These are phyloP conservation scores for Rubroshorea leprosula DNA, from an alignment of 345 rosid species.

Conservation along the genomic window DNA sequence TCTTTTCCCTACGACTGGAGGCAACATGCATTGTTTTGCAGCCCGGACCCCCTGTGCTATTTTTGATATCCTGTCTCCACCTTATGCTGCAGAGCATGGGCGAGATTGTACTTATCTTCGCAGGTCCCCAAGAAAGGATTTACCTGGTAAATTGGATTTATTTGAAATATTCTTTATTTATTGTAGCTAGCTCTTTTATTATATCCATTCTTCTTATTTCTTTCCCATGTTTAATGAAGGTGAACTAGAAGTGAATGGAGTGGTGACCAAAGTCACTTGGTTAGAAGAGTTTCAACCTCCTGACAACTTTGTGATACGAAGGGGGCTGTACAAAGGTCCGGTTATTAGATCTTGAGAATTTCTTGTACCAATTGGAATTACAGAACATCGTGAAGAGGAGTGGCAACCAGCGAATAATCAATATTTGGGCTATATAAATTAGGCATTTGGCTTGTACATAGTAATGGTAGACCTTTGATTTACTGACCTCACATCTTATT, in stretches of 20 bases:
- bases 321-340: slow-evolving; percentile 71
- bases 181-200: not conserved
- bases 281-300: slow-evolving; percentile 81
- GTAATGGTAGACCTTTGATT: slow-evolving; percentile 18
- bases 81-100: slow-evolving; percentile 55
- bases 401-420: slow-evolving; percentile 10
- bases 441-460: slow-evolving; percentile 33
- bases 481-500: slow-evolving; percentile 21
- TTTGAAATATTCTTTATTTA: not conserved
- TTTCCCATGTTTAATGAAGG: slow-evolving; percentile 33
- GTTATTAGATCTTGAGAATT: slow-evolving; percentile 56
- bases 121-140: slow-evolving; percentile 39
- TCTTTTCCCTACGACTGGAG: slow-evolving; percentile 71
- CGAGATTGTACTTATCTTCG: slow-evolving; percentile 67
- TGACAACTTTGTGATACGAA: slow-evolving; percentile 65
- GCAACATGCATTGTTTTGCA: slow-evolving; percentile 77
- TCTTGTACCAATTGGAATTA: slow-evolving; percentile 15
- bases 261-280: slow-evolving; percentile 54
- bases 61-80: slow-evolving; percentile 68
- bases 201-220: not conserved
- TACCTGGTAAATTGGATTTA: slow-evolving; percentile 36
- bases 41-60: slow-evolving; percentile 74
- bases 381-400: slow-evolving; percentile 3
- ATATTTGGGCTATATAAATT: slow-evolving; percentile 20
- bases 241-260: slow-evolving; percentile 53